phyloP scores from a whole-genome alignment of 164 flowering plant genomes.

The Macadamia tetraphylla region DNA sequence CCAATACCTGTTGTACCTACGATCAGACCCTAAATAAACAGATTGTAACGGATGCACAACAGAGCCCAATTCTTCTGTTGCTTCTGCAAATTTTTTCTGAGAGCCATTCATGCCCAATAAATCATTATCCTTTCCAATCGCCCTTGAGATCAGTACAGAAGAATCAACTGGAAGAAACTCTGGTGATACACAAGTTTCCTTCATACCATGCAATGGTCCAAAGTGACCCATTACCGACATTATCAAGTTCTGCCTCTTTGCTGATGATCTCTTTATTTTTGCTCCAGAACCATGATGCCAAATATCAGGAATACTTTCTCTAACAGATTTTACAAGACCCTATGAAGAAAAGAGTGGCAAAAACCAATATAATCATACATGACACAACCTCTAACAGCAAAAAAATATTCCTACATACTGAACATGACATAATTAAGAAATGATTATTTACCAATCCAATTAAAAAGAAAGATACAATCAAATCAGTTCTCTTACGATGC shows the following conservation, averaged over 20 bases:
- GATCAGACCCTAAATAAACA: conserved; percentile 82
- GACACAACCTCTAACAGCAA: too few relatives aligned
- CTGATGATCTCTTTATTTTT: conserved; percentile 66
- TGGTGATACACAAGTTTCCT: conserved; percentile 17
- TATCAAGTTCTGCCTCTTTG: conserved; percentile 21
- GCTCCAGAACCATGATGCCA: conserved; percentile 62
- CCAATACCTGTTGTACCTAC: conserved; percentile 96
- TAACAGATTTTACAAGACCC: conserved; percentile 32
- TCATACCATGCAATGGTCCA: conserved; percentile 17
- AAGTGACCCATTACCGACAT: conserved; percentile 19
- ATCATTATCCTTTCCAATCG: conserved; percentile 16
- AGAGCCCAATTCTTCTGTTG: conserved; percentile 16
- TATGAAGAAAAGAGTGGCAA: conserved; percentile 16
- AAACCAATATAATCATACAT: neutral
- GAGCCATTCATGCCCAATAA: neutral
- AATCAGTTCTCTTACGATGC: neutral
- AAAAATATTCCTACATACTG: neutral
- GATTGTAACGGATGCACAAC: conserved; percentile 77
- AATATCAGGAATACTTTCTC: conserved; percentile 27
- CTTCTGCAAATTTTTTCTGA: conserved; percentile 14
- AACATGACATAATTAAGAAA: neutral
- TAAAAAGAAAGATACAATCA: neutral
- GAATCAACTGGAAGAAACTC: conserved; percentile 49
- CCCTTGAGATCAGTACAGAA: conserved; percentile 27
- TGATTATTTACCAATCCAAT: neutral